Conservation (phyloP, 257 asterid genomes). For the Echium plantagineum region DNA sequence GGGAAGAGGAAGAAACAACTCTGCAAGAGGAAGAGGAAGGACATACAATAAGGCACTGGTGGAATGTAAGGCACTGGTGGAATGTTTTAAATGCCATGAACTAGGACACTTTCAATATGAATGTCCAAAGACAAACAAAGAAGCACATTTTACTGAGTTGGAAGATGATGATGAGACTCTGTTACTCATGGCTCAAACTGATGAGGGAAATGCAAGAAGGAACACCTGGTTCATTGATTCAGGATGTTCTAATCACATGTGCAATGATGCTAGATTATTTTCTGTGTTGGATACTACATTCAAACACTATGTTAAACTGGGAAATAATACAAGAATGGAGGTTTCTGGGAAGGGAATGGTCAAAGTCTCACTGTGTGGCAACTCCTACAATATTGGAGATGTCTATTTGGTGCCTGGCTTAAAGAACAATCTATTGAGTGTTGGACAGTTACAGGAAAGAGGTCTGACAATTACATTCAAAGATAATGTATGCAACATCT, state of each 20-base stretch:
- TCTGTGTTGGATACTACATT: neutral
- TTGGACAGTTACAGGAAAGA: neutral
- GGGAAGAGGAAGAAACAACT: neutral
- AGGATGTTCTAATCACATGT: too few relatives aligned
- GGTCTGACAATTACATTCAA: neutral
- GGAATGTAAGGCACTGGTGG: too few relatives aligned
- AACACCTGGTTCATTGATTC: neutral
- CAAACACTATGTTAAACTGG: neutral
- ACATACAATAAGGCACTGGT: too few relatives aligned
- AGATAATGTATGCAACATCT: neutral
- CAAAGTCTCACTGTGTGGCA: too few relatives aligned
- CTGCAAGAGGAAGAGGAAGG: neutral
- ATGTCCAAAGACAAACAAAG: neutral
- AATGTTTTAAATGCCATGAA: neutral
- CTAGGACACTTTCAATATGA: constrained; percentile 4
- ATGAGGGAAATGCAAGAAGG: neutral
- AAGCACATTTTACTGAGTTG: neutral
- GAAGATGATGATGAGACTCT: neutral
- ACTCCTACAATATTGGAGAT: neutral
- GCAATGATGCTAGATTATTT: neutral
- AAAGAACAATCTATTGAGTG: neutral
- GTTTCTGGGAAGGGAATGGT: neutral
- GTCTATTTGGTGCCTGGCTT: neutral
- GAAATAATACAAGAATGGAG: neutral
- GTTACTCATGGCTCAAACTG: neutral